Base-by-base conservation (phyloP, 2,329 filamentous ascomycete genomes). In the Xylariaceae sp. region DNA sequence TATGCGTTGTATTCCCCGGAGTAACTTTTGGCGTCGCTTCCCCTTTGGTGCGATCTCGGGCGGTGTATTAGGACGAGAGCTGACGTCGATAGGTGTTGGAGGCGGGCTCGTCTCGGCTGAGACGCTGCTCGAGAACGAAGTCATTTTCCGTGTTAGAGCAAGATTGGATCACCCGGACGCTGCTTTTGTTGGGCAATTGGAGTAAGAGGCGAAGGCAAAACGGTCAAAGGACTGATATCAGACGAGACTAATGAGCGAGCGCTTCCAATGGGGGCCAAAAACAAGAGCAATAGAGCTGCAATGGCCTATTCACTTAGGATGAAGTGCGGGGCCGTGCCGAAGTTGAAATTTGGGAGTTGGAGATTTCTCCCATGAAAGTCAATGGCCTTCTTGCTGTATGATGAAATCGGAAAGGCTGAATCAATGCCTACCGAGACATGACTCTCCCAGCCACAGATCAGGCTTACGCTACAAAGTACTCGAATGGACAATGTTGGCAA, bases 1-100 rank as follows among this genome's bases (percentile, higher is more conserved):
- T 62, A 95, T 92, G 50, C 89, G 85, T 54, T 92, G 86, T 43
- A 95, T 77, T 31, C 85, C 82, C 55, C 84, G 83, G 15, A 95
- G 73, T 32, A 95, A 69, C 51, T 85, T 82, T 60, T 85, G 82
- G 42, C 87, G 81, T 46, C 82, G 80, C 66, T 85, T 90, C 49
- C 80, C 74, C 68, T 86, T 89, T 22, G 73, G 74, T 3, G 68
- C 70, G 36, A 52, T 56, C 33, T 67, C 67, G 11, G 57, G 48
- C 15, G 57, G 55, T 22, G 56, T 47, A 31, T 33, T 19, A 12
- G 43, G 42, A 19, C 54, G 48, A 33, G 53, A 51, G 39, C 51
- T 56, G 46, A 62, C 59, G 44, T 54, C 49, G 19, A 55, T 53
- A 17, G 57, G 49, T 30, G 53, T 49, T 11, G 55, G 44, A 42